Evolutionary conservation across 2,329 filamentous ascomycete species (phyloP).

Genomic region (Exserohilum turcica): DNA sequence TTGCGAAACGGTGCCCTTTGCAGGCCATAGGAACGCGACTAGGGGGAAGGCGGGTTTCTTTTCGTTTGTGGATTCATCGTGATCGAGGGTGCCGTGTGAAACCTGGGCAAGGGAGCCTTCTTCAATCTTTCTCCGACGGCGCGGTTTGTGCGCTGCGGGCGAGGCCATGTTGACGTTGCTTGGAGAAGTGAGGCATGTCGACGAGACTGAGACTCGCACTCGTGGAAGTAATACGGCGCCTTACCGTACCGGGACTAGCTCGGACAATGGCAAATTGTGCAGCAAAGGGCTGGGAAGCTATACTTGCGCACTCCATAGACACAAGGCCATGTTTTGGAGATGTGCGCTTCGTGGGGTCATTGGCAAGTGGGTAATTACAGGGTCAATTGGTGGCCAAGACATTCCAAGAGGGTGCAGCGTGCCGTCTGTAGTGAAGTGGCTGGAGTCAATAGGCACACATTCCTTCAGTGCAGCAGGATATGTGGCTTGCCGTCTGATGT

Average conservation of each 20-base stretch:
- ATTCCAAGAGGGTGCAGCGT: too few species aligned
- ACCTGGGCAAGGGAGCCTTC: constrained; percentile 47
- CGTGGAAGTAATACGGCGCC: constrained; percentile 12
- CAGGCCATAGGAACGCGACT: constrained; percentile 92
- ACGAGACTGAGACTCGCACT: constrained; percentile 16
- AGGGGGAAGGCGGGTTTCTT: constrained; percentile 80
- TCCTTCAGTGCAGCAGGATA: too few species aligned
- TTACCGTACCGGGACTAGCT: constrained; percentile 11
- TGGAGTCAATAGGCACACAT: too few species aligned
- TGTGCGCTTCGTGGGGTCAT: too few species aligned
- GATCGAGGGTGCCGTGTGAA: constrained; percentile 51
- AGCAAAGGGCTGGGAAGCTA: neutral
- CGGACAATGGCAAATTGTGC: neutral
- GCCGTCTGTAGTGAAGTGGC: too few species aligned
- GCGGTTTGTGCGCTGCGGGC: constrained; percentile 47
- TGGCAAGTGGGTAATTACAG: too few species aligned
- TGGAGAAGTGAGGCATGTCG: constrained; percentile 1
- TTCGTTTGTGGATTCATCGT: constrained; percentile 53
- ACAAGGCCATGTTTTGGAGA: neutral
- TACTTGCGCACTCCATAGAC: too few species aligned
- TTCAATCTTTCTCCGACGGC: constrained; percentile 52
- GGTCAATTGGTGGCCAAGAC: too few species aligned
- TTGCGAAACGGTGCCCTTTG: constrained; percentile 81
- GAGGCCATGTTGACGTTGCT: constrained; percentile 37
- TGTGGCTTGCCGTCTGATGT: too few species aligned